Base-by-base conservation (phyloP, 257 asterid genomes). In the Parsonsia alboflavescens region DNA sequence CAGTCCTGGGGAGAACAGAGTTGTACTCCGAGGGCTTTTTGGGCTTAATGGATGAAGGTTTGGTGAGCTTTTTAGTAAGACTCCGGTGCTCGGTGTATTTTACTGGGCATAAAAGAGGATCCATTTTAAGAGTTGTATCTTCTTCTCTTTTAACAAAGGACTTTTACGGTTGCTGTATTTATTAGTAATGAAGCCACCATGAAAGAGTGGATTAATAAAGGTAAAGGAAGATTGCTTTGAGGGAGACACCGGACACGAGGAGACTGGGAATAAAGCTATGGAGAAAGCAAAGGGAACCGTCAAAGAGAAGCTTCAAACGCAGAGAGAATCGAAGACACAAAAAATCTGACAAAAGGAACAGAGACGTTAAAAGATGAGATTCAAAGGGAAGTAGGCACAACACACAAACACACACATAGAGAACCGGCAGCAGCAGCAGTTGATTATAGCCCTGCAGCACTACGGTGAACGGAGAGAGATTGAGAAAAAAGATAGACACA, bases 11-110 rank as follows among this genome's bases (percentile, higher is more conserved):
- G 11, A 61, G 13, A 13, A 42, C 42, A 39, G 68, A 30, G 64
- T 19, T 57, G 82, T 6, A 44, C 6, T 82, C 77, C 1, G 71
- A 17, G 19, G 66, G 66, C 64, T 63, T 84, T 10, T 74, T 82
- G 5, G 82, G 78, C 78, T 46, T 86, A 0, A 71, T 76, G 19
- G 64, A 57, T 52, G 79, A 26, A 9, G 89, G 77, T 54, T 86
- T 86, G 7, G 85, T 28, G 48, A 83, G 52, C 71, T 88, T 89
- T 22, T 79, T 87, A 4, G 84, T 82, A 58, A 82, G 52, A 65
- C 68, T 83, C 13, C 75, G 75, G 61, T 91, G 98, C 78, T 93
- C 96, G 0, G 93, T 87, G 78, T 71, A 91, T 63, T 91, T 93
- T 63, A 89, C 80, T 5, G 96, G 93, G 74, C 86, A 81, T 13